Base-by-base conservation (phyloP, 192 early-diverging fungal genomes). In the Coemansia umbellata region DNA sequence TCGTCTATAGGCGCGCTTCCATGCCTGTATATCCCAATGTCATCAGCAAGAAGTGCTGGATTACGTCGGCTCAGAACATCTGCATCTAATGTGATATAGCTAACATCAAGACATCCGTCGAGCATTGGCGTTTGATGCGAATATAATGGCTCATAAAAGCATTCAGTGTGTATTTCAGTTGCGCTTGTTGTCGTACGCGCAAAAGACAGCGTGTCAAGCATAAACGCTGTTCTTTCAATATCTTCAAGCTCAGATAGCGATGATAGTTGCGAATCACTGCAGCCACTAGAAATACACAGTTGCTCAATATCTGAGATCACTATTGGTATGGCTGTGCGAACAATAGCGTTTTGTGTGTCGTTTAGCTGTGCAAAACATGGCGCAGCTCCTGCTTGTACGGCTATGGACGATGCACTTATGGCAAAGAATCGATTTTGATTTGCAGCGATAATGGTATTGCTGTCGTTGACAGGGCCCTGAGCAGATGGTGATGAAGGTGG, bases 31-130 rank as follows among this genome's bases (percentile, higher is more conserved):
- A 18, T 15, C 10, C 49, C 42, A 18, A 58, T 21, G 15, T 58
- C 55, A 32, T 68, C 65, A 0, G 57, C 53, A 17, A 64, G 53
- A 8, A 63, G 52, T 13, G 41, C 31, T 10, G 40, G 30, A 24
- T 60, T 68, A 32, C 30, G 40, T n/a, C 72, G 42, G 4, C 53
- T 36, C 14, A 64, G 43, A 9, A 60, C 43, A 22, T 64, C 61
- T 9, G 48, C 40, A 31, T 75, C 72, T 28, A 75, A 24, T 13
- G 55, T 40, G 9, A 60, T 19, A 32, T 75, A 75, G 58, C 35
- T 55, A 30, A 75, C 61, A n/a, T 49, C 56, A 7, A 75, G 49
- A 28, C 72, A 75, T 21, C 53, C 56, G 7, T 75, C 72, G 19
- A 9, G 3, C 65, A 75, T 59, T 1, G 72, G 65, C 11, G 55